Evolutionary conservation across 1,139 yeast species (phyloP).

Genomic region (Blastobotrys raffinosifermentans): DNA sequence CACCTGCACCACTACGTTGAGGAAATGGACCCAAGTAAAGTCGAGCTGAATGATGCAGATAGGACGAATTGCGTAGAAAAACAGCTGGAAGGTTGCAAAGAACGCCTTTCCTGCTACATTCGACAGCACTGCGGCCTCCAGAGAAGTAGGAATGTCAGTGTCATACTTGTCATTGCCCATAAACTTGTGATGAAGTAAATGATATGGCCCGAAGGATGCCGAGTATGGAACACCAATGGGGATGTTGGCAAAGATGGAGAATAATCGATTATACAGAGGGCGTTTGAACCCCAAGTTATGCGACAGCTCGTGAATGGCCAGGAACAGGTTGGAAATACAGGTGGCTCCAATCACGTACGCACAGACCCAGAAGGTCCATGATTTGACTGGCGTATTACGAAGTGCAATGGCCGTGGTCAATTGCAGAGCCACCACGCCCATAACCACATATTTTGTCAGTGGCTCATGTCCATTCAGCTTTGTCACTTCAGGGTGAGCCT

Average conservation of each 20-base stretch:
- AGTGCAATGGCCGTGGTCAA: constrained; percentile 55
- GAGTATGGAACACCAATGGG: constrained; percentile 90
- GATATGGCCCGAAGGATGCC: constrained; percentile 90
- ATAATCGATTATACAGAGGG: constrained; percentile 70
- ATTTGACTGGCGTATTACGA: constrained; percentile 48
- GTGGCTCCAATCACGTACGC: constrained; percentile 86
- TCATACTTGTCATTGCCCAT: constrained; percentile 82
- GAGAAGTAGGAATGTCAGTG: constrained; percentile 77
- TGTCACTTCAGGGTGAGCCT: constrained; percentile 71
- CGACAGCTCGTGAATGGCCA: constrained; percentile 82
- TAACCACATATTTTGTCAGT: constrained; percentile 67
- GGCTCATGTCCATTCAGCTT: constrained; percentile 87
- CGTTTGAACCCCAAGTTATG: constrained; percentile 83
- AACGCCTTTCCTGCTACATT: constrained; percentile 82
- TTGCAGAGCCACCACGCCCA: constrained; percentile 60
- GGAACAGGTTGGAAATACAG: constrained; percentile 71
- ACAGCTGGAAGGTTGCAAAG: constrained; percentile 83
- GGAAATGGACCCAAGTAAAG: constrained; percentile 65
- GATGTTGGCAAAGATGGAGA: constrained; percentile 68
- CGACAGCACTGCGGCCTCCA: constrained; percentile 69
- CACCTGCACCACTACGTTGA: constrained; percentile 61
- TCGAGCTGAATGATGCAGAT: constrained; percentile 74
- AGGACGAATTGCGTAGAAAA: constrained; percentile 86
- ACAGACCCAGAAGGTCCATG: constrained; percentile 50
- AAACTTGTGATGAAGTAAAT: constrained; percentile 84